Conservation (phyloP, 768 basidiomycete species). For the Mrakia frigida region DNA sequence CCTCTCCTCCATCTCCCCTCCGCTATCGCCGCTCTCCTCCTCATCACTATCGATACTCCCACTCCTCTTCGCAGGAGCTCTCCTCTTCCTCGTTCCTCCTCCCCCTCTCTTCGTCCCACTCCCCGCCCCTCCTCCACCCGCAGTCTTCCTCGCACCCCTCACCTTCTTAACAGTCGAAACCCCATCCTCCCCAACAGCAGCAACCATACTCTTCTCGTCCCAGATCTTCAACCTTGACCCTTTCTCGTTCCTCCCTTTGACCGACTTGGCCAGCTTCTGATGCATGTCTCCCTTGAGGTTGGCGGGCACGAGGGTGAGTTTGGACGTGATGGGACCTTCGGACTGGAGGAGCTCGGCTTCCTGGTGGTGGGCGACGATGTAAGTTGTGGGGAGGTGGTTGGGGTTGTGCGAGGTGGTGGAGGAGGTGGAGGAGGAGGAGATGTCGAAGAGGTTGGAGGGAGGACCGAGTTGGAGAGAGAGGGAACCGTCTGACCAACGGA, state of each 20-base stretch:
- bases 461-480: conserved; percentile 77
- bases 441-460: conserved; percentile 80
- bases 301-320: conserved; percentile 28
- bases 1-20: conserved; percentile 24
- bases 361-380: conserved; percentile 31
- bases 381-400: conserved; percentile 17
- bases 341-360: conserved; percentile 30
- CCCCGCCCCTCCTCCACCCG: neutral
- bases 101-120: conserved; percentile 6
- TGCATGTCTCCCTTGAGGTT: conserved; percentile 29
- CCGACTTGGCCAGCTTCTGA: conserved; percentile 26
- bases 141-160: conserved; percentile 4
- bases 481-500: conserved; percentile 94
- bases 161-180: neutral
- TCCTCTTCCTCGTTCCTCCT: neutral
- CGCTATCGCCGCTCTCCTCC: conserved; percentile 21
- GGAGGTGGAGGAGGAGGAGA: conserved; percentile 42
- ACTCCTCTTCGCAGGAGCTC: conserved; percentile 11
- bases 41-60: conserved; percentile 31
- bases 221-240: conserved; percentile 28
- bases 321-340: conserved; percentile 18
- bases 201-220: conserved; percentile 27
- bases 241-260: conserved; percentile 26
- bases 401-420: neutral
- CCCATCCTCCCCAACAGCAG: conserved; percentile 18